Evolutionary conservation across 805 yeast genomes (phyloP).

Genomic region (Suhomyces vadensis): DNA sequence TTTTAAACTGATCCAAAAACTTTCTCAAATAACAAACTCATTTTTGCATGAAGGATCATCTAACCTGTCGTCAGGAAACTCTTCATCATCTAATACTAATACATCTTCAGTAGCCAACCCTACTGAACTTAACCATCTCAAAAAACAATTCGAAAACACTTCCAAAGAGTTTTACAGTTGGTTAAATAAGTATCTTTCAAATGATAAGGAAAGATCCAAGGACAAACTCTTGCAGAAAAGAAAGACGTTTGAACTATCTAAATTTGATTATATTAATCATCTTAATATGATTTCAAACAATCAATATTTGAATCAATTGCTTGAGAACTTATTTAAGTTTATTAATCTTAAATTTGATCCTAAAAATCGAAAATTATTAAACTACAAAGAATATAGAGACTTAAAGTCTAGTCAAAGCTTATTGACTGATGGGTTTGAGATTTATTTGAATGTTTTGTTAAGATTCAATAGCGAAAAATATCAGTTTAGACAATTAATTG

Average conservation of each 20-base stretch:
- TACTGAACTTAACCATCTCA: conserved; percentile 26
- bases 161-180: conserved; percentile 46
- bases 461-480: conserved; percentile 44
- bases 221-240: conserved; percentile 38
- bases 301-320: conserved; percentile 40
- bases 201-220: conserved; percentile 45
- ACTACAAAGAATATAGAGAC: conserved; percentile 18
- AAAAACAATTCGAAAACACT: conserved; percentile 38
- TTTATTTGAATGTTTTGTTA: conserved; percentile 35
- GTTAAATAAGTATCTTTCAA: conserved; percentile 44
- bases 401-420: conserved; percentile 17
- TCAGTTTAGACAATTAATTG: conserved; percentile 43
- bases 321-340: conserved; percentile 40
- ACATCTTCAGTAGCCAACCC: conserved; percentile 5
- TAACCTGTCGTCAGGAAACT: not conserved
- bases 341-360: conserved; percentile 20
- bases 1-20: conserved; percentile 27
- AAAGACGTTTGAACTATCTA: conserved; percentile 42
- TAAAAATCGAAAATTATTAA: conserved; percentile 14
- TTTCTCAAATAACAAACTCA: conserved; percentile 11
- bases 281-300: conserved; percentile 39
- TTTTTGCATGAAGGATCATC: not conserved
- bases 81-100: conserved; percentile 6
- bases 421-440: conserved; percentile 24
- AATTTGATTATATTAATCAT: conserved; percentile 48